These are phyloP conservation scores for Pleodorina starrii DNA, from an alignment of 139 green algal species.

Conservation along the genomic window DNA sequence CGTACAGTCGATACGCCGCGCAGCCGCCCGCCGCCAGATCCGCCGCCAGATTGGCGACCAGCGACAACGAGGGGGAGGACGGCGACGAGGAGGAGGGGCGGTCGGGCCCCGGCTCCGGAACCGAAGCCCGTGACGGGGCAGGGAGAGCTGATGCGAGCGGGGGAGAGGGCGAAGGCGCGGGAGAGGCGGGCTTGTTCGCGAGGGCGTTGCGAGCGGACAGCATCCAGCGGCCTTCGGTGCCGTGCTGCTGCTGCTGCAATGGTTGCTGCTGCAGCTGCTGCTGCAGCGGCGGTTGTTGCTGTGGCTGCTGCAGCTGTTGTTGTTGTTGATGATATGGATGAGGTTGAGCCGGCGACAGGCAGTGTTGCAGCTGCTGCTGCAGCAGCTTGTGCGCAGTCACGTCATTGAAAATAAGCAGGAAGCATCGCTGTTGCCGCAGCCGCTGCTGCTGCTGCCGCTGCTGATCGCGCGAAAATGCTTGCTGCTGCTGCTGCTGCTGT, in stretches of 20 bases:
- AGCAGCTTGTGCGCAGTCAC: neutral
- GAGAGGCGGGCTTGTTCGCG: no score
- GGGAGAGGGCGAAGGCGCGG: no score
- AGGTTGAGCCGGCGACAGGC: no score
- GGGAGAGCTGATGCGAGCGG: no score
- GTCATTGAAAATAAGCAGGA: neutral
- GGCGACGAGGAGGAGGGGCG: neutral
- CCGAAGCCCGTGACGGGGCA: no score
- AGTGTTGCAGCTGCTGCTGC: neutral
- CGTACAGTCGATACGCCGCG: neutral
- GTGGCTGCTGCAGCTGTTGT: slow-evolving; percentile 1
- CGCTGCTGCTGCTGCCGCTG: neutral
- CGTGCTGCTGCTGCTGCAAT: neutral
- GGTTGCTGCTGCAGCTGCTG: neutral
- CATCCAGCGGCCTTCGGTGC: no score
- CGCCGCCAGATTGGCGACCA: neutral
- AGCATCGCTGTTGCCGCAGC: neutral
- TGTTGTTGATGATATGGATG: no score
- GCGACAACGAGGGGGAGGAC: neutral
- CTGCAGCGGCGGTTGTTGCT: neutral
- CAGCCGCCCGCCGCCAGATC: neutral
- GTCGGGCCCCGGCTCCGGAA: no score
- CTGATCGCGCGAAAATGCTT: neutral
- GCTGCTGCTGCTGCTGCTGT: slow-evolving; percentile 19
- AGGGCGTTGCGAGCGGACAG: no score